Percentiles rank a stretch among this genome's conserved stretches.
phyloP scores from a whole-genome alignment of 768 basidiomycete genomes.

The Lentinula guzmanii region DNA sequence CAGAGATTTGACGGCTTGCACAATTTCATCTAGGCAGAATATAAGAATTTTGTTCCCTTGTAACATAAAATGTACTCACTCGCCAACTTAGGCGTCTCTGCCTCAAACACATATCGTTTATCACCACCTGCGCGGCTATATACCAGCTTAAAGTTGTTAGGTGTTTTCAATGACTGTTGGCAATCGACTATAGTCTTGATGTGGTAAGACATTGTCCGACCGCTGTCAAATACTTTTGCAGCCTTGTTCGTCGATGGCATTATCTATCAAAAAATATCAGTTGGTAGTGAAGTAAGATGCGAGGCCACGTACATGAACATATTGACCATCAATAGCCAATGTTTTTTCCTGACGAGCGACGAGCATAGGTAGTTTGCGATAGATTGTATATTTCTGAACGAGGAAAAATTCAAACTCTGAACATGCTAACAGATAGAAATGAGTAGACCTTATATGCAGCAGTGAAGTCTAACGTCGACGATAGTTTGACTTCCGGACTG shows the following conservation, averaged over 20 bases:
- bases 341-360: slow-evolving; percentile 86
- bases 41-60: slow-evolving; percentile 3
- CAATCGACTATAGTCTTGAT: slow-evolving; percentile 82
- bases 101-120: slow-evolving; percentile 97
- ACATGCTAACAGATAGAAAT: not conserved
- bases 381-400: slow-evolving; percentile 80
- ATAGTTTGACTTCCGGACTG: slow-evolving; percentile 51
- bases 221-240: slow-evolving; percentile 79
- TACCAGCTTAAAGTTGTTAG: slow-evolving; percentile 84
- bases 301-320: slow-evolving; percentile 61
- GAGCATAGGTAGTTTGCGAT: slow-evolving; percentile 92
- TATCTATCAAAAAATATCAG: slow-evolving; percentile 43
- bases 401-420: not conserved
- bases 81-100: slow-evolving; percentile 77
- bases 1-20: slow-evolving; percentile 61
- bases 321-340: slow-evolving; percentile 92
- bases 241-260: slow-evolving; percentile 79
- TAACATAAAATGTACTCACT: slow-evolving; percentile 36
- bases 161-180: slow-evolving; percentile 76
- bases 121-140: slow-evolving; percentile 68
- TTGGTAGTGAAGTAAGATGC: not conserved
- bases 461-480: slow-evolving; percentile 69
- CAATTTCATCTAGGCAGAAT: slow-evolving; percentile 57
- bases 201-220: slow-evolving; percentile 89
- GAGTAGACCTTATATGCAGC: slow-evolving; percentile 75